These are phyloP conservation scores for Fusarium sp. DNA, from an alignment of 2,329 filamentous ascomycete genomes.

Conservation along the genomic window DNA sequence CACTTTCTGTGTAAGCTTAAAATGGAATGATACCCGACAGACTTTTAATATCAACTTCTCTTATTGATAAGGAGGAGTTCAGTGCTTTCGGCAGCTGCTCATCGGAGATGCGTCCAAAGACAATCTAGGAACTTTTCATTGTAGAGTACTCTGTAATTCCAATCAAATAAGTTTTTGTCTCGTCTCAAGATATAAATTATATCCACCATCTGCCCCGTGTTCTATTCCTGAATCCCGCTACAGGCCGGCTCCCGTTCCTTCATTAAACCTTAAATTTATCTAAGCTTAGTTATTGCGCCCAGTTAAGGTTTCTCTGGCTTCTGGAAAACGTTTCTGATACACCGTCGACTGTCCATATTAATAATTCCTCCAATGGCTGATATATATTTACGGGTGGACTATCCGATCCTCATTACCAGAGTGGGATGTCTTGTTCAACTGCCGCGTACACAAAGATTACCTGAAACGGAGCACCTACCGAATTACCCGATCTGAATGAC, in stretches of 20 bases:
- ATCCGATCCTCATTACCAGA: not conserved
- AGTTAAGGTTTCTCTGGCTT: conserved; percentile 15
- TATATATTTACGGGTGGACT: not conserved
- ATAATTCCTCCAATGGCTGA: conserved; percentile 30
- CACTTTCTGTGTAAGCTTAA: not conserved
- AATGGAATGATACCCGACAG: not conserved
- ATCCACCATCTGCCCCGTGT: conserved; percentile 4
- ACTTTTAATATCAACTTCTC: not conserved
- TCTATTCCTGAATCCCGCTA: not conserved
- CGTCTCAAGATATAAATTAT: not conserved
- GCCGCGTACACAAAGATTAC: not conserved
- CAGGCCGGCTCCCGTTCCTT: conserved; percentile 9
- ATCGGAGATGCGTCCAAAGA: not conserved
- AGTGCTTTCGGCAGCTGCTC: not conserved
- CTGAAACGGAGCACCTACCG: conserved; percentile 19
- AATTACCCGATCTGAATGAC: conserved; percentile 5
- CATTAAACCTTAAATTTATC: conserved; percentile 28
- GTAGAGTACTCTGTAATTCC: not conserved
- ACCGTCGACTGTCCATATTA: not conserved
- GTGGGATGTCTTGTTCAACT: conserved; percentile 13
- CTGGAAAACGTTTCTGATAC: conserved; percentile 31
- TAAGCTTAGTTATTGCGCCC: not conserved
- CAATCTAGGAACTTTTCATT: not conserved
- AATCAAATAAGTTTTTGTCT: not conserved
- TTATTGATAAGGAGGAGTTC: not conserved